Conservation (phyloP, 2,329 filamentous ascomycete species). For the Trichoderma atroviride region DNA sequence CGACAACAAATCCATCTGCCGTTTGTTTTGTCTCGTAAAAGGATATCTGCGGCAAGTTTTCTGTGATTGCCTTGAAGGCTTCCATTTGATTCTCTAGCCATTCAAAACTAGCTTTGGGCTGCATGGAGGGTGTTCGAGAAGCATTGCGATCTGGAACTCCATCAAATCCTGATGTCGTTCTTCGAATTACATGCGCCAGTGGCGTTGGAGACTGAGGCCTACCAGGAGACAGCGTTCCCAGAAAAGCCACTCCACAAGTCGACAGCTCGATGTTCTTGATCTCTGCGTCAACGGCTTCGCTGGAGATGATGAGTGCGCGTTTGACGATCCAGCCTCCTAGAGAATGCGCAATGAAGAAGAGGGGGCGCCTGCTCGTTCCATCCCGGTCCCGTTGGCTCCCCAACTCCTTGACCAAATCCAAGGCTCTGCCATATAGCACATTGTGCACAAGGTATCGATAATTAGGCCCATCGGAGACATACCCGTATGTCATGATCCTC, state of each 20-base stretch:
- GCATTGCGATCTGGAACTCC: constrained; percentile 13
- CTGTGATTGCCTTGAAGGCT: constrained; percentile 34
- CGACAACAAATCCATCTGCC: constrained; percentile 33
- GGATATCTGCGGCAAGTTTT: constrained; percentile 32
- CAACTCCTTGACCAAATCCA: constrained; percentile 32
- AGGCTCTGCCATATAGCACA: constrained; percentile 33
- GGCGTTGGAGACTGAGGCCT: constrained; percentile 33
- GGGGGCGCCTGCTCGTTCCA: constrained; percentile 30
- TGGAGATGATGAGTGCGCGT: constrained; percentile 36
- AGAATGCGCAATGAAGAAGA: constrained; percentile 37
- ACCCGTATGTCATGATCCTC: constrained; percentile 36
- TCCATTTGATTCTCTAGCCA: constrained; percentile 37
- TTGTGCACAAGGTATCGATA: constrained; percentile 34
- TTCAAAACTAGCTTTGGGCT: constrained; percentile 29
- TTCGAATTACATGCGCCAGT: constrained; percentile 33
- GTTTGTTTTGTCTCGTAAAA: constrained; percentile 36
- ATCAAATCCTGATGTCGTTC: constrained; percentile 31
- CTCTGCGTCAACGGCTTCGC: constrained; percentile 32
- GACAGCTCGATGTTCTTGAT: constrained; percentile 34
- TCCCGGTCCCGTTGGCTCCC: constrained; percentile 29
- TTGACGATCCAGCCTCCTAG: constrained; percentile 38
- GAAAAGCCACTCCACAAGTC: constrained; percentile 36
- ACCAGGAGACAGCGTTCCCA: constrained; percentile 34
- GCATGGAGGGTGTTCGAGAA: background rate
- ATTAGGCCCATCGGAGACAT: constrained; percentile 31